phyloP scores from a whole-genome alignment of 176 grass and related monocot genomes.

The Oryza longistaminata region DNA sequence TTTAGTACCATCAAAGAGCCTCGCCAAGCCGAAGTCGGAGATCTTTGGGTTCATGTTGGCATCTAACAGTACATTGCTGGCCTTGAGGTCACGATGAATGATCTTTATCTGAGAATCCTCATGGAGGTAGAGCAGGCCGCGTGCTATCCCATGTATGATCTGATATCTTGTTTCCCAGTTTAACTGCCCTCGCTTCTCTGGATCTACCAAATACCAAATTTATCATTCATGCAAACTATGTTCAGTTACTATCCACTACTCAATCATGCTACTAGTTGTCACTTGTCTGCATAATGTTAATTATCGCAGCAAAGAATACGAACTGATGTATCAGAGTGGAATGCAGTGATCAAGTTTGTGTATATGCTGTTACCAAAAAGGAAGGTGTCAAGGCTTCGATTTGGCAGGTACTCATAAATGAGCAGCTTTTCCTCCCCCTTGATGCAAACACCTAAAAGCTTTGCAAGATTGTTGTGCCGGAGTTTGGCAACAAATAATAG shows the following conservation, averaged over 20 bases:
- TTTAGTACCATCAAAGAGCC: conserved; percentile 18
- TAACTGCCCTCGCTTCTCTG: conserved; percentile 25
- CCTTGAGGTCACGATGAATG: conserved; percentile 50
- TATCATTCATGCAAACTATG: neutral
- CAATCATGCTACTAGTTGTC: no score
- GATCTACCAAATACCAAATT: neutral
- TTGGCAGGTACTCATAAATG: conserved; percentile 51
- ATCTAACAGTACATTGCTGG: neutral
- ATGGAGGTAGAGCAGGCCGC: conserved; percentile 39
- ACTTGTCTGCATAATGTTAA: neutral
- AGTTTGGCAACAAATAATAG: conserved; percentile 54
- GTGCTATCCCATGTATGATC: conserved; percentile 31
- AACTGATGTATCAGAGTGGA: no score
- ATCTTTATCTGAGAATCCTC: conserved; percentile 39
- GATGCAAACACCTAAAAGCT: conserved; percentile 40
- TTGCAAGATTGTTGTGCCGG: conserved; percentile 49
- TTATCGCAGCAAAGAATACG: neutral
- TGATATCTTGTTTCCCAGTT: conserved; percentile 36
- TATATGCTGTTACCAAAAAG: conserved; percentile 33
- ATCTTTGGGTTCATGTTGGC: no score
- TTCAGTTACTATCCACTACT: neutral
- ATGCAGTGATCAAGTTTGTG: neutral
- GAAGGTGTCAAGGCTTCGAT: conserved; percentile 48
- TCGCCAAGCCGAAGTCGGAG: neutral
- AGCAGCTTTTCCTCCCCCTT: conserved; percentile 40